A percentile compares a stretch with the other conserved stretches of the same genome.
phyloP scores from a whole-genome alignment of 169 alveolate species.

The Plasmodium coatneyi region DNA sequence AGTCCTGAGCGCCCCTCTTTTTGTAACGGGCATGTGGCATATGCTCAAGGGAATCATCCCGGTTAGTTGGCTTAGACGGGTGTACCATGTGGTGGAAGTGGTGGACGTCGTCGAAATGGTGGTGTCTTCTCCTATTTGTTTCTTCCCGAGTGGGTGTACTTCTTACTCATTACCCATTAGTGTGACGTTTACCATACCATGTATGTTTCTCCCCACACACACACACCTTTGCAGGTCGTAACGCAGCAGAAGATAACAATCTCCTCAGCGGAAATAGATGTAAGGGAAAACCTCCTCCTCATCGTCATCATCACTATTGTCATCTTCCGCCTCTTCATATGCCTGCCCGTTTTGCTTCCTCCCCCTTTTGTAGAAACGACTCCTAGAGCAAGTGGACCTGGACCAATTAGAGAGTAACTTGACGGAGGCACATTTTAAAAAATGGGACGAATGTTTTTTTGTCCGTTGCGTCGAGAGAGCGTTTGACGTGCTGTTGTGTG shows the following conservation, averaged over 20 bases:
- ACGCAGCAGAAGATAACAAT: slow-evolving; percentile 64
- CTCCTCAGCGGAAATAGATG: slow-evolving; percentile 31
- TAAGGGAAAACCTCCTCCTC: not conserved
- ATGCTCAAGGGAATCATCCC: slow-evolving; percentile 60
- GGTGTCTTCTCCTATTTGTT: not conserved
- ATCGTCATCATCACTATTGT: not conserved
- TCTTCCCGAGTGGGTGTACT: too few relatives aligned
- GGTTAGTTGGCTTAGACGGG: not conserved
- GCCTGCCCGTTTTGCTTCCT: not conserved
- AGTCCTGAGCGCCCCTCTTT: slow-evolving; percentile 46
- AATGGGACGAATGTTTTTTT: not conserved
- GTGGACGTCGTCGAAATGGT: not conserved
- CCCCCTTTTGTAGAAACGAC: slow-evolving; percentile 6
- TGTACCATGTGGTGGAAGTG: not conserved
- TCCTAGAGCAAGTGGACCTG: slow-evolving; percentile 46
- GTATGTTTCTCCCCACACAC: not conserved
- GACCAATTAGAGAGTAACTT: slow-evolving; percentile 48
- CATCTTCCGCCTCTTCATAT: not conserved
- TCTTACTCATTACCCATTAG: too few relatives aligned
- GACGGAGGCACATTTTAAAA: not conserved
- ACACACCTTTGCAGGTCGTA: not conserved
- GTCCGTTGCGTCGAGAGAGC: not conserved
- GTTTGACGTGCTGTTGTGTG: not conserved
- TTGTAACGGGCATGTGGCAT: slow-evolving; percentile 65
- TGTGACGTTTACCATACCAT: not conserved